Base-by-base conservation (phyloP, 768 basidiomycete species). In the Podaxis pistillaris region DNA sequence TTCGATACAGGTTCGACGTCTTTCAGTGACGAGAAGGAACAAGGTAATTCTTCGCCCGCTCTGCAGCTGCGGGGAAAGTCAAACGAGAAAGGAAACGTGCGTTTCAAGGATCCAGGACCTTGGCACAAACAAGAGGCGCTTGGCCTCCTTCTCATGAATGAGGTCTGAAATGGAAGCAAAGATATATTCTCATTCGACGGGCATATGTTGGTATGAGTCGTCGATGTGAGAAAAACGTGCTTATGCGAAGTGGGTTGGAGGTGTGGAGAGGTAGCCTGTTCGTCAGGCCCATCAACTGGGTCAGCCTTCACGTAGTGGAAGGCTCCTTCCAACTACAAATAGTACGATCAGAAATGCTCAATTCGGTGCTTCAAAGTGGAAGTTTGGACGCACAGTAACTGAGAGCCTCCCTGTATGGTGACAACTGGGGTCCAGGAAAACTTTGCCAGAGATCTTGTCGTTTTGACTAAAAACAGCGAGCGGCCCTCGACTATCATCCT, bases 381-480 rank as follows among this genome's bases (percentile, higher is more conserved):
- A 12, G 26, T 13, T 26, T 22, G 26, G 13, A 68, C 76, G 65
- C 66, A 89, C 89, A 22, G 83, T 78, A 50, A 91, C 76, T 15
- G 79, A 76, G 55, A 91, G 73, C 19, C 80, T 80, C n/a, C 89
- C 89, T 3, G 79, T 79, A 62, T 76, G 81, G 54, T 76, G 74
- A 69, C 76, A 84, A 63, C 68, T 80, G 12, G 82, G 76, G 66
- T 86, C 84, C 1, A 91, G 78, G 17, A 79, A 76, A 13, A 90
- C 80, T 58, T 79, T 83, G 37, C 89, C 89, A 64, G 79, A 76
- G 15, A 91, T 77, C 64, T 77, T 81, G 68, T 89, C 87, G 51
- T 82, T 79, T 56, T 85, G 81, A 37, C 82, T 80, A 65, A 87
- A 90, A 3, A 90, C 85, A 1, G 88, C 78, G 12, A 81, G 63